Base-by-base conservation (phyloP, 1,284 basidiomycete genomes). In the Tilletia caries region DNA sequence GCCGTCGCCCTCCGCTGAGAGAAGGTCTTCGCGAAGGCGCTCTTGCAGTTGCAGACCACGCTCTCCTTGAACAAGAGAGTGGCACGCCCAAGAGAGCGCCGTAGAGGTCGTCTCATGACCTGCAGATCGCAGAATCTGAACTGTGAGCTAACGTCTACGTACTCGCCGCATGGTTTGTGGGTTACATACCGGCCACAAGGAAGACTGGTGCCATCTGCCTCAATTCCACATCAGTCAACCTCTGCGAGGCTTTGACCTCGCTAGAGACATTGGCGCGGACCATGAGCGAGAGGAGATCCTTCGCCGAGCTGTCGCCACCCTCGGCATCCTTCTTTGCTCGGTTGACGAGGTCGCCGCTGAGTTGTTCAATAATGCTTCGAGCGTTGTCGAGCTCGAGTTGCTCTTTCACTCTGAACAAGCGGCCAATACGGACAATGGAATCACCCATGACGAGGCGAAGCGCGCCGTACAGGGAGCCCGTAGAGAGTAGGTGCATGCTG, bases 31-130 rank as follows among this genome's bases (percentile, higher is more conserved):
- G 23, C 77, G 75, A 1, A 80, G 70, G 33, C 71, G 75, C 12
- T 58, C 44, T 82, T 93, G 92, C 8, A 89, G 81, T 1, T 85
- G 83, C 0, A 88, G 88, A 77, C 91, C 84, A 71, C 32, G 29
- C 8, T 62, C 29, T 3, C 18, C 58, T n/a, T 86, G 85, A 0
- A 91, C 89, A 48, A 93, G 87, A 12, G 91, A 86, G 70, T 88
- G 84, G 29, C 93, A 83, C 1, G 89, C 89, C 91, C 91, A 93
- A 0, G 90, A 90, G 62, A 92, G 84, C 13, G 89, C 87, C 33
- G 92, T 87, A 1, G 90, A 90, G 12, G 90, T 91, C 0, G 92
- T 92, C 78, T 93, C 91, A 29, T 91, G 91, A 13, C 92, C 92
- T 15, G 91, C 91, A 23, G 88, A 86, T 60, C 92, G 86, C 80